phyloP scores from a whole-genome alignment of 2,329 filamentous ascomycete species.

The Leptographium radiaticola region DNA sequence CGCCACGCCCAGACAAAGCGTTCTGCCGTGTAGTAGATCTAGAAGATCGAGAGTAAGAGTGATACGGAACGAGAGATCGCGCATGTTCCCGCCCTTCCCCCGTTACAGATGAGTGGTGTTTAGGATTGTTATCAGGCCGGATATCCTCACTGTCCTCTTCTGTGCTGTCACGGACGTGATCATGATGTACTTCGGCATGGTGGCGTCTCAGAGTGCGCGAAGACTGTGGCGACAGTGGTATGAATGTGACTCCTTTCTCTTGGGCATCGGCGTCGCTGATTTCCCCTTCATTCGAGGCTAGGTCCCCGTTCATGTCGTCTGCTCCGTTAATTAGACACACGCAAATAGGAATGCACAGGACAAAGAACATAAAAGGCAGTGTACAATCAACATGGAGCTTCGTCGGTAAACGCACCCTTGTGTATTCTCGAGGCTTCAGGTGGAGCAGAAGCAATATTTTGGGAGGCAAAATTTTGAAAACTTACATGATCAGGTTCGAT shows the following conservation, averaged over 20 bases:
- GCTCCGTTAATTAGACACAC: neutral
- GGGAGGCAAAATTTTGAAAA: constrained; percentile 5
- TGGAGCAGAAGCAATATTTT: neutral
- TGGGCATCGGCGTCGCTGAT: constrained; percentile 7
- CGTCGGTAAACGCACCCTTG: constrained; percentile 9
- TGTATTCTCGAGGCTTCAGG: neutral
- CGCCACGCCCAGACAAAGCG: constrained; percentile 17
- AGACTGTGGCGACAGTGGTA: constrained; percentile 36
- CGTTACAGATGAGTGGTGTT: too few relatives aligned
- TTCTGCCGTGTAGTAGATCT: constrained; percentile 22
- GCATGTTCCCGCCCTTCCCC: neutral
- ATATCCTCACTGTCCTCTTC: too few relatives aligned
- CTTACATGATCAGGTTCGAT: constrained; percentile 12
- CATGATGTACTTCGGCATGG: constrained; percentile 15
- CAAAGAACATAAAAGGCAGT: neutral
- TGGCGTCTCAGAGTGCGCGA: constrained; percentile 31
- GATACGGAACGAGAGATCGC: constrained; percentile 7
- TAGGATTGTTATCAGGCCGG: too few relatives aligned
- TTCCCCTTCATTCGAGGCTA: constrained; percentile 4
- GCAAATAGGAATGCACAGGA: too few relatives aligned
- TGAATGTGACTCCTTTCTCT: constrained; percentile 31
- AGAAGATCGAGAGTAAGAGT: constrained; percentile 7
- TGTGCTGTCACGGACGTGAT: neutral
- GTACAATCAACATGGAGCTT: neutral
- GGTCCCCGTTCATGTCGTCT: constrained; percentile 8